Evolutionary conservation across 2,329 filamentous ascomycete species (phyloP).

Genomic region (Penicillium aurantiogriseum): DNA sequence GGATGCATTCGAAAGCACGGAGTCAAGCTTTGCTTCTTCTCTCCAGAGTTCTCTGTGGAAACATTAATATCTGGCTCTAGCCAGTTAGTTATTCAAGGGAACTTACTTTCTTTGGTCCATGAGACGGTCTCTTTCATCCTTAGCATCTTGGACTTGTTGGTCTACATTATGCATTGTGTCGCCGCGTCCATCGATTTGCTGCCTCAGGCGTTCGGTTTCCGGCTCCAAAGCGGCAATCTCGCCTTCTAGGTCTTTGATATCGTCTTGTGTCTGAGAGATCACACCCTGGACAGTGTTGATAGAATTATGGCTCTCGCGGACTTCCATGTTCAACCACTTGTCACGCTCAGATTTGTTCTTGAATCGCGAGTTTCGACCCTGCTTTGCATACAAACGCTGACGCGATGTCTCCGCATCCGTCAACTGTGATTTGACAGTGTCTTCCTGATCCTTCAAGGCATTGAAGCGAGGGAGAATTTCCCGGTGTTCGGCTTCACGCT

Average conservation of each 20-base stretch:
- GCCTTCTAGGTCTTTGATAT: conserved; percentile 68
- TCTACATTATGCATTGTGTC: conserved; percentile 70
- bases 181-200: conserved; percentile 75
- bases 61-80: conserved; percentile 7
- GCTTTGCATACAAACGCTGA: conserved; percentile 83
- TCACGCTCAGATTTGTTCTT: conserved; percentile 86
- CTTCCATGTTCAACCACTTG: conserved; percentile 74
- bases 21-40: conserved; percentile 83
- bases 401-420: conserved; percentile 72
- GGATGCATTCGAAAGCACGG: conserved; percentile 70
- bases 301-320: conserved; percentile 73
- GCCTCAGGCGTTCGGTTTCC: conserved; percentile 68
- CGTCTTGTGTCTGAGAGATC: conserved; percentile 78
- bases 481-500: conserved; percentile 73
- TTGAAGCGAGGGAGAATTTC: conserved; percentile 75
- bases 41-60: conserved; percentile 65
- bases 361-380: conserved; percentile 84
- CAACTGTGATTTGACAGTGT: conserved; percentile 66
- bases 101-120: conserved; percentile 75
- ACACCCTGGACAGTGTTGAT: conserved; percentile 80
- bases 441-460: conserved; percentile 70
- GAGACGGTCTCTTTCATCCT: conserved; percentile 73
- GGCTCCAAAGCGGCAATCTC: conserved; percentile 71
- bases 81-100: not conserved
- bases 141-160: conserved; percentile 72